These are phyloP conservation scores for Trichothecium sympodiale DNA, from an alignment of 2,329 filamentous ascomycete genomes.

Conservation along the genomic window DNA sequence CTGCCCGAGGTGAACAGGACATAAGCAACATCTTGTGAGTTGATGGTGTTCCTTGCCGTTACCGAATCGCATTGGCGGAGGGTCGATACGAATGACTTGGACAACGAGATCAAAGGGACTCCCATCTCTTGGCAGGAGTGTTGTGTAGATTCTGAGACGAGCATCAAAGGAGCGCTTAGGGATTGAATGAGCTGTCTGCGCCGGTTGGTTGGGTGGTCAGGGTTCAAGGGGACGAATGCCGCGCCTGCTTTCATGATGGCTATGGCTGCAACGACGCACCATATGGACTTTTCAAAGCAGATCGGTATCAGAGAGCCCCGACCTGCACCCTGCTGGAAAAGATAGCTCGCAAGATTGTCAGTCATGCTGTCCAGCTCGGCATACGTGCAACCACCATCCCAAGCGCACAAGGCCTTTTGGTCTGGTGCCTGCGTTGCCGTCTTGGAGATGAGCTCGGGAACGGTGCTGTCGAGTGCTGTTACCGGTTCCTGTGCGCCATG, in stretches of 20 bases:
- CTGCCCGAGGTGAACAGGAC: slow-evolving; percentile 13
- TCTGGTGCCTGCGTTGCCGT: too few relatives aligned
- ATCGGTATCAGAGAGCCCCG: slow-evolving; percentile 9
- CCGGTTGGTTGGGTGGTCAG: slow-evolving; percentile 5
- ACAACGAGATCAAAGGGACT: slow-evolving; percentile 4
- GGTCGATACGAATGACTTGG: neutral
- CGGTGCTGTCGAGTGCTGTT: too few relatives aligned
- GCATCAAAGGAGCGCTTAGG: slow-evolving; percentile 1
- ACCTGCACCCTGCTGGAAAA: slow-evolving; percentile 17
- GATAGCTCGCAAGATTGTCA: slow-evolving; percentile 25
- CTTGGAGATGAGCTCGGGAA: too few relatives aligned
- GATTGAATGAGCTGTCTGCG: slow-evolving; percentile 4
- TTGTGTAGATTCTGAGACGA: slow-evolving; percentile 4
- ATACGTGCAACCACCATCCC: slow-evolving; percentile 37
- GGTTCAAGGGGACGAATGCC: slow-evolving; percentile 18
- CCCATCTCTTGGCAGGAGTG: slow-evolving; percentile 11
- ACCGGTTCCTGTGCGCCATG: too few relatives aligned
- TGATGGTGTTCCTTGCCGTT: neutral
- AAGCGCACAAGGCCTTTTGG: slow-evolving; percentile 30
- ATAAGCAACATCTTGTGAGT: slow-evolving; percentile 6
- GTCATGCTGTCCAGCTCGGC: slow-evolving; percentile 29
- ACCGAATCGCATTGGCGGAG: neutral
- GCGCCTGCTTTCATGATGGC: slow-evolving; percentile 20
- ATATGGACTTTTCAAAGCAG: slow-evolving; percentile 16
- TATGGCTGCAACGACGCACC: slow-evolving; percentile 16